Conservation (phyloP, 1,284 basidiomycete species). For the Abortiporus biennis region DNA sequence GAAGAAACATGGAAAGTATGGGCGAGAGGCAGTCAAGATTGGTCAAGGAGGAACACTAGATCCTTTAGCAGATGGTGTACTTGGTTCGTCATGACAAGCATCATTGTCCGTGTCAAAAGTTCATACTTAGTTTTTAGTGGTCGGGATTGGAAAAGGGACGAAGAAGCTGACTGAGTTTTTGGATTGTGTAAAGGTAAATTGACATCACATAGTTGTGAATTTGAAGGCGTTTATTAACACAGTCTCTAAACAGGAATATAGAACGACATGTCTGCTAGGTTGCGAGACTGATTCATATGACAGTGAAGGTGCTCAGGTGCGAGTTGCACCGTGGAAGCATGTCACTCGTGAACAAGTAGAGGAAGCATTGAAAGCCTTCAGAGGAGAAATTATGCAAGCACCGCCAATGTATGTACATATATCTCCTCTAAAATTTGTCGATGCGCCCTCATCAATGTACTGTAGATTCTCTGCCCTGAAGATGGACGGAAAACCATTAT, state of each 20-base stretch:
- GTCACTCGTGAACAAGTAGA: constrained; percentile 79
- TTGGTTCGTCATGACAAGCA: constrained; percentile 41
- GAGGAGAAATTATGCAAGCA: constrained; percentile 84
- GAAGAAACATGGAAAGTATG: constrained; percentile 27
- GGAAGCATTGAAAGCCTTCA: constrained; percentile 67
- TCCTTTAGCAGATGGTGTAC: constrained; percentile 92
- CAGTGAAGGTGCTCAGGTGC: constrained; percentile 75
- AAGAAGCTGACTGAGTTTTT: constrained; percentile 85
- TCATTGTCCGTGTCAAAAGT: not conserved
- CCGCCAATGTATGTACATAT: constrained; percentile 76
- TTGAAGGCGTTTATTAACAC: constrained; percentile 7
- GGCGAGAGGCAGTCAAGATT: constrained; percentile 58
- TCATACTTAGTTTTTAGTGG: constrained; percentile 44
- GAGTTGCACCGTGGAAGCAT: constrained; percentile 77
- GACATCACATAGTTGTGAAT: constrained; percentile 7
- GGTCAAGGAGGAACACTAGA: constrained; percentile 95
- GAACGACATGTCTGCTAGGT: constrained; percentile 86
- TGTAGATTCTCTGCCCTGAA: constrained; percentile 93
- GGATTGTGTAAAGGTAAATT: constrained; percentile 81
- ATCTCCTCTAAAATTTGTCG: constrained; percentile 7
- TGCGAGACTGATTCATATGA: constrained; percentile 96
- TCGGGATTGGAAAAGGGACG: constrained; percentile 89
- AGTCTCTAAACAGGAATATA: constrained; percentile 67
- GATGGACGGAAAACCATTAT: constrained; percentile 95
- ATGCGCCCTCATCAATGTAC: not conserved